These are phyloP conservation scores for Achlya hypogyna DNA, from an alignment of 352 stramenopile genomes.

Conservation along the genomic window DNA sequence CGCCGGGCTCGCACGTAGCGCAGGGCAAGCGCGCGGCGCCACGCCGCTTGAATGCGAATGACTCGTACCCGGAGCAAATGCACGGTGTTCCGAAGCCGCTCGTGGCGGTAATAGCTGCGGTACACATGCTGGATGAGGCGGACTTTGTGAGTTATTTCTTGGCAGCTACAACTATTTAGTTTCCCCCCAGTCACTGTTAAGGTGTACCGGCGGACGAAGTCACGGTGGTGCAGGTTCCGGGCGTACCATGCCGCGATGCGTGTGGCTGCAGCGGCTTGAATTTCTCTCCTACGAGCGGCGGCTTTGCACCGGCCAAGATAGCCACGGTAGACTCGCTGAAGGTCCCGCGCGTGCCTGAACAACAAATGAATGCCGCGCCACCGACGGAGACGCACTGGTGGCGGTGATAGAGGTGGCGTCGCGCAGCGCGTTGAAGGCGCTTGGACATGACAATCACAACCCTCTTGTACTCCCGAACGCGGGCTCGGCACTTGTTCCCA, in stretches of 20 bases:
- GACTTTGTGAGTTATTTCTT: slow-evolving; percentile 18
- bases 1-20: slow-evolving; percentile 14
- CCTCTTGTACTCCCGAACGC: slow-evolving; percentile 27
- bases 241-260: slow-evolving; percentile 35
- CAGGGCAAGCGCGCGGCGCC: slow-evolving; percentile 23
- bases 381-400: slow-evolving; percentile 20
- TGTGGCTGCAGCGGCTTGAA: not conserved
- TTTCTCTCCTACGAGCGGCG: not conserved
- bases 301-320: not conserved
- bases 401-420: slow-evolving; percentile 25
- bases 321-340: slow-evolving; percentile 12
- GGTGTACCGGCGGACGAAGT: slow-evolving; percentile 20
- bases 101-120: slow-evolving; percentile 30
- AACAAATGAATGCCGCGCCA: not conserved
- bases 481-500: slow-evolving; percentile 30
- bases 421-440: slow-evolving; percentile 33
- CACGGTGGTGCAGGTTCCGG: slow-evolving; percentile 27
- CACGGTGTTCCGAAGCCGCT: not conserved
- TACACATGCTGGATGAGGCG: slow-evolving; percentile 44
- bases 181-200: not conserved
- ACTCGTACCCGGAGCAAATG: not conserved
- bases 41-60: slow-evolving; percentile 14
- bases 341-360: not conserved
- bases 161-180: not conserved
- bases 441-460: slow-evolving; percentile 24